Evolutionary conservation across 1,284 basidiomycete genomes (phyloP), one percentile per base, ranked within the genome.

Genomic region (Fomitopsis betulina): DNA sequence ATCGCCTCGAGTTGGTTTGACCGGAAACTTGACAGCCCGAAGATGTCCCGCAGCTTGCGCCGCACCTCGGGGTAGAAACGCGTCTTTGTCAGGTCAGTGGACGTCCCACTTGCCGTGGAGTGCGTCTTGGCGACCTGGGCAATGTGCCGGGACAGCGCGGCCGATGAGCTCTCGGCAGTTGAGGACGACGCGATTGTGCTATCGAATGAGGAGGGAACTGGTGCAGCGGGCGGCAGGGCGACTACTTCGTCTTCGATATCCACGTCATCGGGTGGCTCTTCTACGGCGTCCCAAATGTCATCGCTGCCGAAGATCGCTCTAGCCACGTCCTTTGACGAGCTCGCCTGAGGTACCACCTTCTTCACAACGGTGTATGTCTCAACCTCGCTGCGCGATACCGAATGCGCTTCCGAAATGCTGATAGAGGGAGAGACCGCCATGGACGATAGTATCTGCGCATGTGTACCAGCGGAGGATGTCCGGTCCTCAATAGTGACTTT

Each of bases 1-100:
- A 98, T 93, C 0, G 93, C 94, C 67, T 93, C 89, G 39, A 93
- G 81, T 71, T 98, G 97, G 70, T 98, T 93, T 5, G 73, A 75
- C 15, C 96, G 85, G 72, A 98, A 98, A 0, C 69, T 67, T 0
- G 79, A 67, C 3, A 98, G 76, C 8, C 78, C 76, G 73, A 98
- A 98, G 1, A 84, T 79, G 1, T 75, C 70, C 39, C 77, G 81
- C 21, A 98, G 77, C 12, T 84, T 83, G 13, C 78, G 75, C 61
- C 79, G 75, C 42, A 94, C 80, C 66, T 94, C 89, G 4, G 58
- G 58, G 61, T 84, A 84, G 63, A 81, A 80, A 2, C 76, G 74
- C 25, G 63, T 67, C 43, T 63, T 53, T 40, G 50, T 60, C 27
- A 64, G 59, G 3, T 60, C 49, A 13, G n/a, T 5, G 17, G 49